A percentile compares a stretch with the other conserved stretches of the same genome.
Evolutionary conservation across 192 early-diverging fungal genomes (phyloP).

Genomic region (Backusella parvicylindrica): DNA sequence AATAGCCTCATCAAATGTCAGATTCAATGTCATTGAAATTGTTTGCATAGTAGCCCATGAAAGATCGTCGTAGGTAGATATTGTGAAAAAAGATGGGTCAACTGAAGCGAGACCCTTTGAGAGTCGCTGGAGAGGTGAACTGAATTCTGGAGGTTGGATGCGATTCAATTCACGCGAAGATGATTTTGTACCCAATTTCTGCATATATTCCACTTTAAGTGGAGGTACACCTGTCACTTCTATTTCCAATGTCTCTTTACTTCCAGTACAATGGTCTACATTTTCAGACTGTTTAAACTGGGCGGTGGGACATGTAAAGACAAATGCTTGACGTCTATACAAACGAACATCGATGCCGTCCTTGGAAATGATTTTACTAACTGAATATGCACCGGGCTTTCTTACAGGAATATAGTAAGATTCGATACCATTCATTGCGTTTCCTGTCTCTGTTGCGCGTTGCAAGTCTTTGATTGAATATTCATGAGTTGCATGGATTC

Average conservation of each 20-base stretch:
- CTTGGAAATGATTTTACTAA: constrained; percentile 29
- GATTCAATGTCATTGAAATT: constrained; percentile 26
- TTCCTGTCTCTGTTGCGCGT: constrained; percentile 32
- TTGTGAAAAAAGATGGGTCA: constrained; percentile 8
- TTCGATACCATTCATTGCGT: constrained; percentile 24
- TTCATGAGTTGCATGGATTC: neutral
- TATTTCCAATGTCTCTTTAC: constrained; percentile 25
- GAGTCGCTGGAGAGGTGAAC: constrained; percentile 17
- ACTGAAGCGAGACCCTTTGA: neutral
- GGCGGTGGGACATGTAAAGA: constrained; percentile 39
- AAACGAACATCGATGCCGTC: constrained; percentile 36
- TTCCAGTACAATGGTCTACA: constrained; percentile 30
- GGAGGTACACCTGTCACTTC: constrained; percentile 40
- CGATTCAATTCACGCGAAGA: constrained; percentile 26
- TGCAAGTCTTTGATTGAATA: constrained; percentile 25
- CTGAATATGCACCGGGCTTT: constrained; percentile 36
- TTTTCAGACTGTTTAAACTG: constrained; percentile 16
- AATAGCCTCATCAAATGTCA: constrained; percentile 23
- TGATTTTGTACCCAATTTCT: neutral
- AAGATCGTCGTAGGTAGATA: constrained; percentile 8
- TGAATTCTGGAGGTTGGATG: constrained; percentile 25
- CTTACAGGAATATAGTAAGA: constrained; percentile 32
- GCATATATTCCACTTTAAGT: constrained; percentile 32
- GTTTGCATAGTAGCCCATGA: constrained; percentile 35
- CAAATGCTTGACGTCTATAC: constrained; percentile 29